Percentiles rank a stretch among this genome's conserved stretches.
Evolutionary conservation across 805 yeast genomes (phyloP).

Genomic region (Wickerhamiella australiensis): DNA sequence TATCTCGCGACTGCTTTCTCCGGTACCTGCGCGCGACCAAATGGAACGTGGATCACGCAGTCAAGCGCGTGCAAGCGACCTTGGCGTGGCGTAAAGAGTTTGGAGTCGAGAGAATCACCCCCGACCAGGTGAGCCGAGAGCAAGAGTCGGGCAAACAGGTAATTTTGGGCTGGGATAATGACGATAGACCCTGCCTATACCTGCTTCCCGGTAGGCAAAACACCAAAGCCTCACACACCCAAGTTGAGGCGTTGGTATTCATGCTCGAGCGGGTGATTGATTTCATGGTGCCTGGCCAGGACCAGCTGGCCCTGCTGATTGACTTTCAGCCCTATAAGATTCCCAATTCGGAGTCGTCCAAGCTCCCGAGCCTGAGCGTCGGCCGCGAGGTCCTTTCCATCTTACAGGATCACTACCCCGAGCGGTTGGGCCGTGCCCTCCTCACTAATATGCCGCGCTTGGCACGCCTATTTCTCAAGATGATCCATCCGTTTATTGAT

Average conservation of each 20-base stretch:
- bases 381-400: constrained; percentile 90
- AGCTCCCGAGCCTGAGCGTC: constrained; percentile 75
- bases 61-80: constrained; percentile 61
- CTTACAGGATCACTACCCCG: constrained; percentile 95
- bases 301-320: constrained; percentile 76
- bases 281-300: constrained; percentile 95
- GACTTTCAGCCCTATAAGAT: constrained; percentile 76
- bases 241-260: constrained; percentile 90
- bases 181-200: constrained; percentile 82
- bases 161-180: constrained; percentile 80
- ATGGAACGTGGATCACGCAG: constrained; percentile 66
- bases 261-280: constrained; percentile 88
- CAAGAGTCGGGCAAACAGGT: constrained; percentile 89
- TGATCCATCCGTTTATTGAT: constrained; percentile 92
- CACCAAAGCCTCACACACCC: constrained; percentile 78
- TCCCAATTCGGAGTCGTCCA: constrained; percentile 38
- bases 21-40: constrained; percentile 89
- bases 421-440: constrained; percentile 84
- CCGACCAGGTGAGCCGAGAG: constrained; percentile 39
- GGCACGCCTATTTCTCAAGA: constrained; percentile 82
- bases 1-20: constrained; percentile 79
- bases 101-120: constrained; percentile 42
- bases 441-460: constrained; percentile 88
- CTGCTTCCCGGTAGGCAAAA: constrained; percentile 92
- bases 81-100: constrained; percentile 90